These are phyloP conservation scores for Pseudopithomyces chartarum DNA, from an alignment of 2,329 filamentous ascomycete species.

Conservation along the genomic window DNA sequence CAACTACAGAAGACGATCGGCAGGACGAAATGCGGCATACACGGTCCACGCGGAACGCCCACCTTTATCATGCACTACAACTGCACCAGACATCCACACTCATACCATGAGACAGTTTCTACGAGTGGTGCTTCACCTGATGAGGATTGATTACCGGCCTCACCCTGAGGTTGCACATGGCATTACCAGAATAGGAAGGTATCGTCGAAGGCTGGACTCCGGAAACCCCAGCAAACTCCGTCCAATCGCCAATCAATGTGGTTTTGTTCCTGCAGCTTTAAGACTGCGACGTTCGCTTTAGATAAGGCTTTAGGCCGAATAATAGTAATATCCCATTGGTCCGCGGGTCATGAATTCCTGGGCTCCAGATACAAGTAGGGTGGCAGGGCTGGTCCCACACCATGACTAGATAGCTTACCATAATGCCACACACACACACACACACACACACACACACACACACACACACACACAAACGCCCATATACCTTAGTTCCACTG, in stretches of 20 bases:
- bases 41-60: neutral
- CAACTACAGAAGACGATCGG: neutral
- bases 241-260: neutral
- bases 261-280: slow-evolving; percentile 11
- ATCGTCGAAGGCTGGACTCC: slow-evolving; percentile 9
- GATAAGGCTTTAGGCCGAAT: neutral
- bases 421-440: neutral
- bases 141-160: neutral
- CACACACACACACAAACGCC: neutral
- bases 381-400: neutral
- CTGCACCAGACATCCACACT: neutral
- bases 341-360: neutral
- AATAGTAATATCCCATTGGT: neutral
- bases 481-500: neutral
- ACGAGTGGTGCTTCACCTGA: too few species aligned
- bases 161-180: slow-evolving; percentile 14
- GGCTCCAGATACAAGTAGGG: neutral
- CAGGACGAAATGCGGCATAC: neutral
- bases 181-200: slow-evolving; percentile 17
- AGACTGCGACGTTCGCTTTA: slow-evolving; percentile 2
- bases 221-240: slow-evolving; percentile 1
- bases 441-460: neutral
- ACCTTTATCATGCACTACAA: neutral
- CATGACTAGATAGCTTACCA: neutral
- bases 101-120: too few species aligned